Base-by-base conservation (phyloP, 2,329 filamentous ascomycete genomes). In the Bisporella sp. region DNA sequence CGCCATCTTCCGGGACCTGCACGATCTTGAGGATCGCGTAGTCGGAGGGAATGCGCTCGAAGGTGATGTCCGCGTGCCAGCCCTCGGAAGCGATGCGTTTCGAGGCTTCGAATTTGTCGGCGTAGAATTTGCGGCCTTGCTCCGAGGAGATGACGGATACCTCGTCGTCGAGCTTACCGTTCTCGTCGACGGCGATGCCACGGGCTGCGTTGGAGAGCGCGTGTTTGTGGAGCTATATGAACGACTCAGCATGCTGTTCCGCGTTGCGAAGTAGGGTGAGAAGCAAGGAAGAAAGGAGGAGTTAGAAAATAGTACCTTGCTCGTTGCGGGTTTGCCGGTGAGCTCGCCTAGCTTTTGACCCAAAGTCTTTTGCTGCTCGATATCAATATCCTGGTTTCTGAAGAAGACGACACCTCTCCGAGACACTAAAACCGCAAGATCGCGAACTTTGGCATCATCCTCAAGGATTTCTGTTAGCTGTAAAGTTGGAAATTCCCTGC, bases 21-120 rank as follows among this genome's bases (percentile, higher is more conserved):
- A 71, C 64, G 12, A 78, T 72, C 33, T 75, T 73, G 39, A 79
- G 68, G 45, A 74, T 73, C 5, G 75, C 73, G 60, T 77, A 77
- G 52, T 78, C 75, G 5, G 74, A 73, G 1, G 75, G 74, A 5
- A 75, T 69, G 1, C 68, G 69, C 62, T 78, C 75, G 50, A 78
- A 78, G 3, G 72, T 73, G 50, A 77, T 75, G 53, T 78, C 75
- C 29, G 71, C 69, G 53, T 78, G 75, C 74, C 75, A 78, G n/a
- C 68, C 71, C 50, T 56, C 62, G 58, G 65, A 67, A n/a, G 74
- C 73, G 44, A 72, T 69, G 28, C 73, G 69, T 57, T 71, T 74
- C 28, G 74, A 71, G 52, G 76, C 74, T 54, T 70, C 74, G 53
- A 77, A 66, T 53, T 75, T 68, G 59, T 77, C 71, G 35, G 74